These are phyloP conservation scores for Fusarium sp. DNA, from an alignment of 2,329 filamentous ascomycete species.

Conservation along the genomic window DNA sequence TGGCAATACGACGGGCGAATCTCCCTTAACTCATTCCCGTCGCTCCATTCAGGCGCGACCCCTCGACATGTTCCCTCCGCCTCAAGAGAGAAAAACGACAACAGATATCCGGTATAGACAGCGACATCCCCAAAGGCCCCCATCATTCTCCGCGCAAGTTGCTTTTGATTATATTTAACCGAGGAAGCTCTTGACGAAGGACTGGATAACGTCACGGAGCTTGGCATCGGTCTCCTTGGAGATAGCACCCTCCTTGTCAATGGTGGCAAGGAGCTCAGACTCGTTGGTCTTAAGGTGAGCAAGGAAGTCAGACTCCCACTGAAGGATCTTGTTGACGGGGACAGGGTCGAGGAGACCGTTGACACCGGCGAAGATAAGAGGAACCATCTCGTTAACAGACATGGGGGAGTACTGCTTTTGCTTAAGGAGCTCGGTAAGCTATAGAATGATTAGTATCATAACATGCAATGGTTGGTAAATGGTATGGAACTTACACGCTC, in stretches of 20 bases:
- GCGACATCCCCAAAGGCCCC: slow-evolving; percentile 54
- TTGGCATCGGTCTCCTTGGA: slow-evolving; percentile 93
- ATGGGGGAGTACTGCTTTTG: slow-evolving; percentile 99
- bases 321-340: slow-evolving; percentile 89
- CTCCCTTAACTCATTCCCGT: slow-evolving; percentile 58
- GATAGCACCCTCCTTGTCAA: slow-evolving; percentile 95
- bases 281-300: slow-evolving; percentile 93
- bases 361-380: slow-evolving; percentile 98
- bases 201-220: slow-evolving; percentile 79
- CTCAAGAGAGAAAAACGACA: slow-evolving; percentile 63
- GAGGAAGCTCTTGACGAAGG: slow-evolving; percentile 95
- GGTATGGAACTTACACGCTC: slow-evolving; percentile 79
- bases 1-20: slow-evolving; percentile 64
- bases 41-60: slow-evolving; percentile 62
- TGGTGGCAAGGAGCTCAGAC: slow-evolving; percentile 82
- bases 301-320: slow-evolving; percentile 96
- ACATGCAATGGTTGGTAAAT: neutral
- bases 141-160: slow-evolving; percentile 50
- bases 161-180: slow-evolving; percentile 60
- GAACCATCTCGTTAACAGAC: slow-evolving; percentile 99
- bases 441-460: slow-evolving; percentile 49
- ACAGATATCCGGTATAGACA: slow-evolving; percentile 63
- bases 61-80: slow-evolving; percentile 58
- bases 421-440: slow-evolving; percentile 97
- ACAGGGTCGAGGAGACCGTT: slow-evolving; percentile 93